Base-by-base conservation (phyloP, 2,329 filamentous ascomycete genomes). In the Akanthomyces uredinophilus region DNA sequence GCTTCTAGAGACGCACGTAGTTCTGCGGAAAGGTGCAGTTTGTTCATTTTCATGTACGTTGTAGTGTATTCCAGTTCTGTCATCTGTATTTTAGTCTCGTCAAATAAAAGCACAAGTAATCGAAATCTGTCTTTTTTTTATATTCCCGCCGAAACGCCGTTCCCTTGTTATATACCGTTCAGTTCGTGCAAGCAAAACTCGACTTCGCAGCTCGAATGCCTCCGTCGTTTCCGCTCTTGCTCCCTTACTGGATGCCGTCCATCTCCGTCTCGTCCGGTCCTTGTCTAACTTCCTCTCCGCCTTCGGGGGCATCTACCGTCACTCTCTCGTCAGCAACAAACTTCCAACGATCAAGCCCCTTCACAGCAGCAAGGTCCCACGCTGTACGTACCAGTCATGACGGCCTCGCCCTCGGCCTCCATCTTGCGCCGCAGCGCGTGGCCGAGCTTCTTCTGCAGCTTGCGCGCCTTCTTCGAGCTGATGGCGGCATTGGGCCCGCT, bases 391-490 rank as follows among this genome's bases (percentile, higher is more conserved):
- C 78, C 78, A 66, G 79, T 77, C 78, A 82, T 83, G 68, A 72
- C 78, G 4, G 78, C 77, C 65, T 80, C 81, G 14, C 80, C 81
- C 46, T 78, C 79, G 1, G 71, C 77, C 65, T 78, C 81, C 70
- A 78, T 78, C 72, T 80, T 83, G 63, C 83, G 75, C 76, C 79
- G 78, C 61, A 84, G 61, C 20, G 81, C 83, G 66, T 84, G 75
- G 2, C 75, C 77, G 71, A 83, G 69, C 73, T 79, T 78, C 76
- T 80, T 79, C 70, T 85, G 79, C 43, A 85, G 62, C 79, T 85
- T 86, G 65, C 79, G 76, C 70, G 75, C 73, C 78, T 80, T 82
- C 80, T 86, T 86, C 53, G 73, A 73, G 73, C 83, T 84, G 39
- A 85, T 53, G 22, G 78, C 74, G 1, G 73, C 74, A 39, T 79